phyloP scores from a whole-genome alignment of 257 asterid genomes.

The Mentha longifolia region DNA sequence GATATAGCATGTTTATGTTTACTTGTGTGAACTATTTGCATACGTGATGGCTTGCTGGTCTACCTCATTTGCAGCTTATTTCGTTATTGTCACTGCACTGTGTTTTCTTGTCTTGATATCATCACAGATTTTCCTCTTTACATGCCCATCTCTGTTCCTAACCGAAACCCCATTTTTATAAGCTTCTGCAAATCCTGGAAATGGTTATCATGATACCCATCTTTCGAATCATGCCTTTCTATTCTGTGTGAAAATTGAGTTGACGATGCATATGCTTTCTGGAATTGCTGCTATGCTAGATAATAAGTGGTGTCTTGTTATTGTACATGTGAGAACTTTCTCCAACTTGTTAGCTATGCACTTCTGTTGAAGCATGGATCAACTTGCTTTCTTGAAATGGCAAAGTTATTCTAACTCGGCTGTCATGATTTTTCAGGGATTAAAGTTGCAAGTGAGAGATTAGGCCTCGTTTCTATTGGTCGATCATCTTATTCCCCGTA shows the following conservation, averaged over 20 bases:
- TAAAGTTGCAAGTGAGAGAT: slow-evolving; percentile 26
- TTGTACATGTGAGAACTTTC: not conserved
- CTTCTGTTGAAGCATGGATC: too few relatives aligned
- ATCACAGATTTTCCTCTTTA: not conserved
- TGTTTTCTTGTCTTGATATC: not conserved
- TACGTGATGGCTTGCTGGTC: not conserved
- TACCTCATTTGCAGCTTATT: not conserved
- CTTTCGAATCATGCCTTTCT: too few relatives aligned
- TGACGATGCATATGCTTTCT: not conserved
- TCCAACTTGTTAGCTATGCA: not conserved
- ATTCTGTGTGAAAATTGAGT: too few relatives aligned
- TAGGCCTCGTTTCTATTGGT: not conserved
- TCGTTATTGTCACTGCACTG: not conserved
- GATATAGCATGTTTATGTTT: slow-evolving; percentile 12
- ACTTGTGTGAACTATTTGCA: not conserved
- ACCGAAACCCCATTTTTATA: too few relatives aligned
- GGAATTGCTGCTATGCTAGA: not conserved
- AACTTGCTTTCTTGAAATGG: not conserved
- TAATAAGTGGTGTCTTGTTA: not conserved
- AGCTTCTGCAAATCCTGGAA: not conserved
- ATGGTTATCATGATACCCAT: too few relatives aligned
- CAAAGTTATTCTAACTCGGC: not conserved
- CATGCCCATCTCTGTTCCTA: too few relatives aligned
- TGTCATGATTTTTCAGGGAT: slow-evolving; percentile 40
- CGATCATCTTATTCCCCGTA: not conserved